Percentiles rank a stretch among this genome's conserved stretches.
These are phyloP conservation scores for Solanum pimpinellifolium DNA, from an alignment of 257 asterid species.

Conservation along the genomic window DNA sequence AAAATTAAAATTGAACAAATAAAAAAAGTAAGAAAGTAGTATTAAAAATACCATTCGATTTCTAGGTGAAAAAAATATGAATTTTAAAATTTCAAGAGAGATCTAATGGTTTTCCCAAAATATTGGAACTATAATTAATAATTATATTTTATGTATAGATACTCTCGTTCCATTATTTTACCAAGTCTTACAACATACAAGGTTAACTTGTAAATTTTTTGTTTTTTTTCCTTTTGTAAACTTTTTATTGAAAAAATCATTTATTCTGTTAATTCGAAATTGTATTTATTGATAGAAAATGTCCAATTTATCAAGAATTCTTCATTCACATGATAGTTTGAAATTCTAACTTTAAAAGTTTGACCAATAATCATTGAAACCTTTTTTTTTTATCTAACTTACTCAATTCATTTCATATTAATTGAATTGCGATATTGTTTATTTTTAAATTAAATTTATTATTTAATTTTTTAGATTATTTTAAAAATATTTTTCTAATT, in stretches of 20 bases:
- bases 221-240: neutral
- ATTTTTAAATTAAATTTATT: too few species aligned
- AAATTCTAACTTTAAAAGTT: too few species aligned
- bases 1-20: too few species aligned
- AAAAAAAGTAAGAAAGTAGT: neutral
- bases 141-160: neutral
- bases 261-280: too few species aligned
- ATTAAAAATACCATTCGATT: neutral
- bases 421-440: too few species aligned
- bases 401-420: rapidly evolving
- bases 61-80: neutral
- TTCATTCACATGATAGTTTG: too few species aligned
- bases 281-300: too few species aligned
- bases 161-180: neutral
- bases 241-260: too few species aligned
- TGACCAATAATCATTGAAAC: neutral
- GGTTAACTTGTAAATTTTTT: neutral
- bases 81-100: neutral
- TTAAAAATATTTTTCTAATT: too few species aligned
- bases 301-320: too few species aligned
- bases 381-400: neutral
- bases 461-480: too few species aligned
- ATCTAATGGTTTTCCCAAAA: neutral
- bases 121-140: neutral
- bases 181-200: neutral